phyloP scores from a whole-genome alignment of 1,139 yeast genomes.

The Debaryomyces sp. region DNA sequence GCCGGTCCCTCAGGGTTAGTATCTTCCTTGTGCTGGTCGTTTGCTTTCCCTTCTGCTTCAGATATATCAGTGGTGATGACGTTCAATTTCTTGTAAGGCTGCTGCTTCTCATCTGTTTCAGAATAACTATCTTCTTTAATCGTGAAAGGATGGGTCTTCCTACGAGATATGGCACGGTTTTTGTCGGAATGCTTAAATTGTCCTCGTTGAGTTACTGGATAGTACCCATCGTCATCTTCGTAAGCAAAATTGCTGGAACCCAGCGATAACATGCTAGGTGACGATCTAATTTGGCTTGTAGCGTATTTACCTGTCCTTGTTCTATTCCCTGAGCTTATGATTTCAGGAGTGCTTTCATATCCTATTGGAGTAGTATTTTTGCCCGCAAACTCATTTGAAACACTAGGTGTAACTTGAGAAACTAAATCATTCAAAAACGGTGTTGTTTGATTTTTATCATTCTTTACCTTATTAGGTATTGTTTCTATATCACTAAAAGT shows the following conservation, averaged over 20 bases:
- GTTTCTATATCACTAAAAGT: conserved; percentile 6
- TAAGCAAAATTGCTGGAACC: conserved; percentile 5
- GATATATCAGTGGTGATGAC: neutral
- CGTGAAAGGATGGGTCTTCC: neutral
- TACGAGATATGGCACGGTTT: neutral
- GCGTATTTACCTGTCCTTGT: neutral
- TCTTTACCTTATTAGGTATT: neutral
- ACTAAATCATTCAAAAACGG: neutral
- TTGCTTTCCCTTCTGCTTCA: neutral
- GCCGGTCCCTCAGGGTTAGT: neutral
- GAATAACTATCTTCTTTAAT: neutral
- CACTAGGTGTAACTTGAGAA: neutral
- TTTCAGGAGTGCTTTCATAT: neutral
- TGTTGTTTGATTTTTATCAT: neutral
- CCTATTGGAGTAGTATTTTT: neutral
- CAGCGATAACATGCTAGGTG: neutral
- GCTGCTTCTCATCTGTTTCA: conserved; percentile 6
- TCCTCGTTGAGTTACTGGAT: neutral
- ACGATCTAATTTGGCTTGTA: neutral
- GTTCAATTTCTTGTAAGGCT: neutral
- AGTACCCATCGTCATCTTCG: conserved; percentile 15
- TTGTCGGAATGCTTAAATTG: neutral
- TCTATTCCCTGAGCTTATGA: neutral
- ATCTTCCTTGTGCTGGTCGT: neutral
- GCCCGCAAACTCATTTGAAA: neutral